Conservation (phyloP, 768 basidiomycete species). For the Chalciporus pseudorubinellus region DNA sequence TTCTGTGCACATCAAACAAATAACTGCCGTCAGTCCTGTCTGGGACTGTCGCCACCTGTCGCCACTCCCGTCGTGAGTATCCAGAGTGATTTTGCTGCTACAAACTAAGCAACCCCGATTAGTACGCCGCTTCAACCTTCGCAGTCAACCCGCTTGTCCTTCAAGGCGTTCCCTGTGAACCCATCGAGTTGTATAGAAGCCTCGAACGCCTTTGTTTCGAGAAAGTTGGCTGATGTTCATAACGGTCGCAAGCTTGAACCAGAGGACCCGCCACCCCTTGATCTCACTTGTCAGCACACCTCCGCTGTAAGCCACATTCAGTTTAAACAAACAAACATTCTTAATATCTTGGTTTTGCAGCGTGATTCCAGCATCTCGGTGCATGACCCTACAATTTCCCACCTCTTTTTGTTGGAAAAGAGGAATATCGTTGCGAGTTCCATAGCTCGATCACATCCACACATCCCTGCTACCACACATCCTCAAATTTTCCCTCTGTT, state of each 20-base stretch:
- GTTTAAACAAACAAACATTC: neutral
- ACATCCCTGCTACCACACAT: constrained; percentile 54
- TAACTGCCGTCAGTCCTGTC: constrained; percentile 63
- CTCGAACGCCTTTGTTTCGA: constrained; percentile 49
- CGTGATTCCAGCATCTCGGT: constrained; percentile 14
- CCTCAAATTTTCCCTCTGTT: constrained; percentile 76
- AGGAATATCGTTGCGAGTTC: constrained; percentile 40
- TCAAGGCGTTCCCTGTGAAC: constrained; percentile 42
- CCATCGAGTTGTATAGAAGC: constrained; percentile 38
- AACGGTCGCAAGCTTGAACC: constrained; percentile 42
- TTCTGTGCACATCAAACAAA: constrained; percentile 49
- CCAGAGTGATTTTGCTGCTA: neutral
- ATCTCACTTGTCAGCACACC: constrained; percentile 50
- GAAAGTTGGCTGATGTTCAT: constrained; percentile 50
- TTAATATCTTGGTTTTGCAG: constrained; percentile 8
- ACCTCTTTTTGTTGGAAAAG: constrained; percentile 53
- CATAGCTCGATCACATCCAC: constrained; percentile 43
- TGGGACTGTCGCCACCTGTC: constrained; percentile 57
- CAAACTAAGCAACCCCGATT: constrained; percentile 10
- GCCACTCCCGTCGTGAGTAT: constrained; percentile 43
- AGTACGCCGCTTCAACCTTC: constrained; percentile 46
- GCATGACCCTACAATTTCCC: constrained; percentile 23
- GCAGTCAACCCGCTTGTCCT: constrained; percentile 46
- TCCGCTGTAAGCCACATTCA: constrained; percentile 38
- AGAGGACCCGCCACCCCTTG: constrained; percentile 50